phyloP scores from a whole-genome alignment of 169 alveolate species.

The Perkinsus olseni region DNA sequence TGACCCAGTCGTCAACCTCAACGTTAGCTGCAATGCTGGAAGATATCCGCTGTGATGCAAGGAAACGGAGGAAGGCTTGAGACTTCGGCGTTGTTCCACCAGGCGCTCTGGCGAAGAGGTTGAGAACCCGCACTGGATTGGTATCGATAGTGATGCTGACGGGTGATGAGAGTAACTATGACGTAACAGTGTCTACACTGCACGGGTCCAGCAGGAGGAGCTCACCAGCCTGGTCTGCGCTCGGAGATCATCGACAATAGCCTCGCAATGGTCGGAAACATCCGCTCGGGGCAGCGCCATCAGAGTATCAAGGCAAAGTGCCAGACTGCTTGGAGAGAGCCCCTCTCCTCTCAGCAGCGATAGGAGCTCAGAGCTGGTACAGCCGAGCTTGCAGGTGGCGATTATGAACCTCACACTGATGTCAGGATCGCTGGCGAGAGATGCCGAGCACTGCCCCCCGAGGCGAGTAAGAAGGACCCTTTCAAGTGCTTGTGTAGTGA shows the following conservation, averaged over 20 bases:
- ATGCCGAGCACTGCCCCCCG: not conserved
- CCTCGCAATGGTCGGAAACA: not conserved
- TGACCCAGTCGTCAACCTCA: not conserved
- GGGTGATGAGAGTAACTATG: not conserved
- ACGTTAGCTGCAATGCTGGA: not conserved
- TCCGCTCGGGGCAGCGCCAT: not conserved
- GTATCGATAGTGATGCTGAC: not conserved
- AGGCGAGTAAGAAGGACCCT: not conserved
- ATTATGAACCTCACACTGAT: not conserved
- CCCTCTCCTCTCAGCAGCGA: not conserved
- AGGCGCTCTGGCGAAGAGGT: not conserved
- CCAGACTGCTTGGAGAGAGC: not conserved
- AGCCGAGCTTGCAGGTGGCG: not conserved
- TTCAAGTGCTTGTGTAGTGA: not conserved
- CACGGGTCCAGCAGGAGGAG: not conserved
- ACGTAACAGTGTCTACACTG: not conserved
- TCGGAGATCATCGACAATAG: not conserved
- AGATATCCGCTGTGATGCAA: not conserved
- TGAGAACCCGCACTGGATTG: not conserved
- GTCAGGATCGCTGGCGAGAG: not conserved
- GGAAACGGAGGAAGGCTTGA: not conserved
- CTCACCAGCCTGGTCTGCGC: not conserved
- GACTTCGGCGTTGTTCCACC: not conserved
- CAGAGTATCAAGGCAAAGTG: not conserved
- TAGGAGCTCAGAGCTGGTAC: not conserved